Evolutionary conservation across 306 rosid genomes (phyloP).

Genomic region (Styphnolobium japonicum): DNA sequence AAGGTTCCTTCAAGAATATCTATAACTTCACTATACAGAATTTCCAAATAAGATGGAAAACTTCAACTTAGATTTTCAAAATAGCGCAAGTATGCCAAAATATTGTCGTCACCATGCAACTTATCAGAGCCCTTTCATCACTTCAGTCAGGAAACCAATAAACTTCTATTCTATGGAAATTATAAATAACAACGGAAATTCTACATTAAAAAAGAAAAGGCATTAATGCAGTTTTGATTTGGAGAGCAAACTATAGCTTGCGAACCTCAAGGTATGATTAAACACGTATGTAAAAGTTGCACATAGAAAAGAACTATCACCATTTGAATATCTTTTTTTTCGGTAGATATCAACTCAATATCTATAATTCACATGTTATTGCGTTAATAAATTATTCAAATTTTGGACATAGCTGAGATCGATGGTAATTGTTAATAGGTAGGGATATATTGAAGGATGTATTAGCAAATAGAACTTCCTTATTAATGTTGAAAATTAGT

Average conservation of each 20-base stretch:
- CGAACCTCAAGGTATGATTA: background rate
- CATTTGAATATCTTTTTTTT: too few species aligned
- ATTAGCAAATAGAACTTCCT: background rate
- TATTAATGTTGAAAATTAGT: background rate
- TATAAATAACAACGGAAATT: background rate
- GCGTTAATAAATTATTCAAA: background rate
- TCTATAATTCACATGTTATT: background rate
- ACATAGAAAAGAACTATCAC: background rate
- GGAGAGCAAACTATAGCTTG: background rate
- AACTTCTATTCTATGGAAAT: background rate
- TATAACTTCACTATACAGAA: background rate
- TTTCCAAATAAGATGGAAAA: background rate
- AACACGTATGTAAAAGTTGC: background rate
- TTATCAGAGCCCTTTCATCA: background rate
- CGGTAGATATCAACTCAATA: too few species aligned
- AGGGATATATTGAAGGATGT: background rate
- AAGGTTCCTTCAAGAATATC: background rate
- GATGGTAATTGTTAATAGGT: background rate
- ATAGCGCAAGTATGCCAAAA: background rate
- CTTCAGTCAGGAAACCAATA: background rate
- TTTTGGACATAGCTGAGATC: background rate
- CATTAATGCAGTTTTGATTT: background rate
- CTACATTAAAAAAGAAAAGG: background rate
- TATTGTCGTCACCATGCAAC: slow-evolving; percentile 30
- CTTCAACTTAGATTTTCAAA: background rate